phyloP scores from a whole-genome alignment of 805 yeast genomes.

The Alloascoidea africana region DNA sequence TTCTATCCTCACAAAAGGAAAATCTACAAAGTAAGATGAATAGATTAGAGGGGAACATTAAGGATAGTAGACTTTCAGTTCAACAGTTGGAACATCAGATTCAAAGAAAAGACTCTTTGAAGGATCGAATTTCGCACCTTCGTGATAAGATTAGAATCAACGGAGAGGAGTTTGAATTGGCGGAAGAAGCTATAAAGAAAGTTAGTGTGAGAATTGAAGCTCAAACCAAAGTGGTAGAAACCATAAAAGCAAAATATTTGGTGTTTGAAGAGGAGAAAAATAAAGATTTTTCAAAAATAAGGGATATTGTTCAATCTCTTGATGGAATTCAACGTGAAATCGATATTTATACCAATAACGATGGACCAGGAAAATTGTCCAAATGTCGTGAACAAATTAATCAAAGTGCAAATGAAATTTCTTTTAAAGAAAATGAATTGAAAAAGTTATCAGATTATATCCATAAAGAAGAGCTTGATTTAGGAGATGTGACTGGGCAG shows the following conservation, averaged over 20 bases:
- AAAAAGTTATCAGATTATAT: conserved; percentile 14
- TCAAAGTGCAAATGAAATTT: conserved; percentile 7
- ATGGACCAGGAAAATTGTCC: conserved; percentile 3
- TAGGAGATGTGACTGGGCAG: conserved; percentile 42
- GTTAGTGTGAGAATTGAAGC: conserved; percentile 8
- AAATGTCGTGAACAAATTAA: conserved; percentile 8
- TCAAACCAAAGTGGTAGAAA: conserved; percentile 3
- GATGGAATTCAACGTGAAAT: conserved; percentile 20
- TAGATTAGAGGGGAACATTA: conserved; percentile 31
- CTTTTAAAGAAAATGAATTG: conserved; percentile 15
- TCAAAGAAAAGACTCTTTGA: conserved; percentile 22
- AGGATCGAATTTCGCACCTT: conserved; percentile 3
- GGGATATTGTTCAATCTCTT: conserved; percentile 18
- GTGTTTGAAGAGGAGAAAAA: conserved; percentile 7
- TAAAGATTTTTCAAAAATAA: background rate
- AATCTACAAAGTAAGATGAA: conserved; percentile 25
- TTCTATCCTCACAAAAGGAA: conserved; percentile 28
- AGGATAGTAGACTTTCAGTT: conserved; percentile 36
- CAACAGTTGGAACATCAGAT: conserved; percentile 37
- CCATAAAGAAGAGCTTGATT: conserved; percentile 21
- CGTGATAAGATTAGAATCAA: conserved; percentile 4
- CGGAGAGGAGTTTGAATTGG: conserved; percentile 2
- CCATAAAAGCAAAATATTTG: conserved; percentile 4
- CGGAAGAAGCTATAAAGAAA: conserved; percentile 4
- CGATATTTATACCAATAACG: conserved; percentile 9